A percentile compares a stretch with the other conserved stretches of the same genome.
Conservation (phyloP, 2,329 filamentous ascomycete genomes). For the Fonsecaea multimorphosa region DNA sequence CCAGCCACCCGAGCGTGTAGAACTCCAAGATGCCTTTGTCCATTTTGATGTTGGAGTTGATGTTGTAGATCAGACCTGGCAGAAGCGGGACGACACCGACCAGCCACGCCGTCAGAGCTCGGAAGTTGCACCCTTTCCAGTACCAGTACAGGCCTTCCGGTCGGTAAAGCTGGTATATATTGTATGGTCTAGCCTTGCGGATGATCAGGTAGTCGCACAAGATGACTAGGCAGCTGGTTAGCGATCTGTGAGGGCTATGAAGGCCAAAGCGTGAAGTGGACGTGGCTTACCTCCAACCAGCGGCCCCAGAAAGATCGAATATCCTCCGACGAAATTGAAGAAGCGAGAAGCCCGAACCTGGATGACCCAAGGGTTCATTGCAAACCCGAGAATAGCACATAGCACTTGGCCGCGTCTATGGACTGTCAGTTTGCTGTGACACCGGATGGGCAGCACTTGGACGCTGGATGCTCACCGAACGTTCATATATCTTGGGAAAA, state of each 20-base stretch:
- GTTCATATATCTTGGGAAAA: conserved; percentile 34
- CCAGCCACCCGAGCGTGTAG: conserved; percentile 69
- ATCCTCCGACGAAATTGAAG: conserved; percentile 41
- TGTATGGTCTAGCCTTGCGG: conserved; percentile 48
- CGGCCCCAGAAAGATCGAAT: conserved; percentile 42
- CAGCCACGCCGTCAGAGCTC: conserved; percentile 63
- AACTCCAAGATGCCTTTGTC: conserved; percentile 58
- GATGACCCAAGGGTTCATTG: conserved; percentile 42
- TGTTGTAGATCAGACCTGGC: conserved; percentile 59
- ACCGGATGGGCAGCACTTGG: no score
- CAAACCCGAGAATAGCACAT: conserved; percentile 35
- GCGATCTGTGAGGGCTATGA: conserved; percentile 41
- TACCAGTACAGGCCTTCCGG: conserved; percentile 59
- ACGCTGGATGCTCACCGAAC: conserved; percentile 22
- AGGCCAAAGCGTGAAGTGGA: conserved; percentile 47
- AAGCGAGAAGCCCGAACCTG: conserved; percentile 39
- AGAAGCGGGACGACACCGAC: conserved; percentile 63
- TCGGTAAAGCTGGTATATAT: conserved; percentile 60
- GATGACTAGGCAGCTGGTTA: conserved; percentile 65
- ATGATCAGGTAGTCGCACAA: conserved; percentile 32
- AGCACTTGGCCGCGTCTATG: conserved; percentile 33
- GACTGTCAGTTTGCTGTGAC: not conserved
- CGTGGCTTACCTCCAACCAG: conserved; percentile 61
- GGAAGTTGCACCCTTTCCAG: conserved; percentile 61
- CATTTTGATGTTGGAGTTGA: conserved; percentile 47